Conservation (phyloP, 257 asterid genomes). For the Penstemon eatonii region DNA sequence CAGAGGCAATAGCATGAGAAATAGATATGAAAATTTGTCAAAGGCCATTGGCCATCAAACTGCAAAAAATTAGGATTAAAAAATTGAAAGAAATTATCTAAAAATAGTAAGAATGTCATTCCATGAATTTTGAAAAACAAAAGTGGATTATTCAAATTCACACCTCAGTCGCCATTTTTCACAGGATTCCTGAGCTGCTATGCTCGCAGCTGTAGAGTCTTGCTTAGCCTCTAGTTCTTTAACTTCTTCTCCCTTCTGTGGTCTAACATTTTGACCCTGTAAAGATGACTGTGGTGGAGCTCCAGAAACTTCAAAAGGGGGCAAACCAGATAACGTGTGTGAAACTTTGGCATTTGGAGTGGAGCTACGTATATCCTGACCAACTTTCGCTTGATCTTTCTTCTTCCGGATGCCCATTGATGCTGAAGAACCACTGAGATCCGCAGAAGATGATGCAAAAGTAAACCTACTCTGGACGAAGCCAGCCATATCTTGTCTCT, state of each 20-base stretch:
- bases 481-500: conserved; percentile 63
- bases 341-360: conserved; percentile 44
- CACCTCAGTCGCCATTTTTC: conserved; percentile 96
- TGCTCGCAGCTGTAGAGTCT: conserved; percentile 49
- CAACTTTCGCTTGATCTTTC: conserved; percentile 51
- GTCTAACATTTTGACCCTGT: conserved; percentile 40
- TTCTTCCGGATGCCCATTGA: conserved; percentile 54
- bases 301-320: conserved; percentile 55
- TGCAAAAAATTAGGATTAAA: conserved; percentile 12
- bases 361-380: conserved; percentile 44
- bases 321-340: conserved; percentile 40
- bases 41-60: conserved; percentile 10
- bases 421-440: conserved; percentile 49
- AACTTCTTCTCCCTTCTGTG: conserved; percentile 42
- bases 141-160: conserved; percentile 11
- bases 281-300: conserved; percentile 41
- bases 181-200: conserved; percentile 85
- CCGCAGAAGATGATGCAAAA: conserved; percentile 69
- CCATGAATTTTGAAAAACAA: conserved; percentile 1
- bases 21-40: conserved; percentile 6
- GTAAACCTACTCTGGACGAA: conserved; percentile 52
- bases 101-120: conserved; percentile 2
- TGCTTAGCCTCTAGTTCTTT: conserved; percentile 44
- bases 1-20: not conserved
- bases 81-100: conserved; percentile 3